Conservation (phyloP, 352 stramenopile genomes). For the Pythium scleroteichum region DNA sequence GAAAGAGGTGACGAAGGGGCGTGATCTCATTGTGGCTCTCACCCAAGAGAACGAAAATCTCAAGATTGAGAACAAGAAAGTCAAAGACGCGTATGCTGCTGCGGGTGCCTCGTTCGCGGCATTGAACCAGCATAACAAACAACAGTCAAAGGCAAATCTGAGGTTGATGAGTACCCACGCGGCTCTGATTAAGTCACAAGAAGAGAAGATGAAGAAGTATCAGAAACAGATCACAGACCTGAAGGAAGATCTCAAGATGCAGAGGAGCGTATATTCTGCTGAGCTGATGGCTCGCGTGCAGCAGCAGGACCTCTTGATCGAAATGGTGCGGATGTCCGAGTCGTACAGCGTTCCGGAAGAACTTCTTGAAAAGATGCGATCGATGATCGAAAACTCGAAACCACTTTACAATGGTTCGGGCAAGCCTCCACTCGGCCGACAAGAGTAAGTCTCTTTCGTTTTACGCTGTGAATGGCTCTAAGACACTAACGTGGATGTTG, state of each 20-base stretch:
- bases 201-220: conserved; percentile 91
- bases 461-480: neutral
- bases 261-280: conserved; percentile 75
- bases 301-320: conserved; percentile 47
- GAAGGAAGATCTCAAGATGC: conserved; percentile 82
- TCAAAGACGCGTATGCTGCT: conserved; percentile 93
- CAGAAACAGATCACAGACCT: conserved; percentile 82
- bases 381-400: conserved; percentile 48
- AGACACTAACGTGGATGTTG: conserved; percentile 1
- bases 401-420: conserved; percentile 28
- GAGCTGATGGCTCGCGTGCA: conserved; percentile 75
- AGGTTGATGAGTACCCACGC: conserved; percentile 88
- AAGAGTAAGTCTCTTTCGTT: conserved; percentile 23
- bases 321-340: conserved; percentile 58
- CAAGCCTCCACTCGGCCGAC: conserved; percentile 16
- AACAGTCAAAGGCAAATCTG: conserved; percentile 92
- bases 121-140: conserved; percentile 93
- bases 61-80: conserved; percentile 87
- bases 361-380: conserved; percentile 50
- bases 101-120: conserved; percentile 91
- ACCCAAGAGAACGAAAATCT: conserved; percentile 80
- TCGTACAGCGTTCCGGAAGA: conserved; percentile 50
- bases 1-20: conserved; percentile 75
- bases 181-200: conserved; percentile 83
- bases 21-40: conserved; percentile 64